A percentile compares a stretch with the other conserved stretches of the same genome.
phyloP scores from a whole-genome alignment of 768 basidiomycete genomes.

The Lactarius pseudohatsudake region DNA sequence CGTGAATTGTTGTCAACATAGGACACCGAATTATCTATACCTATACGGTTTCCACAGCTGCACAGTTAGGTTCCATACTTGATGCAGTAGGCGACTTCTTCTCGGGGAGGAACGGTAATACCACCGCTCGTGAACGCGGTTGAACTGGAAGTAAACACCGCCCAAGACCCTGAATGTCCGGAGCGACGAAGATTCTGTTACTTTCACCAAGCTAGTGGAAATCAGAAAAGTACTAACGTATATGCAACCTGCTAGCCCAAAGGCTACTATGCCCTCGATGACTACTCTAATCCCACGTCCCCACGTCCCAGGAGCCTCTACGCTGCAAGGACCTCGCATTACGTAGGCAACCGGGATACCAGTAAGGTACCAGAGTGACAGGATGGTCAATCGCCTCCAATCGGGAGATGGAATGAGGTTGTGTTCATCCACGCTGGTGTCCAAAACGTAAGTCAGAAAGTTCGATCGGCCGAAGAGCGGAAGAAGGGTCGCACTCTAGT shows the following conservation, averaged over 20 bases:
- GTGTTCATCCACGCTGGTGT: neutral
- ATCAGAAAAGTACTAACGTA: constrained; percentile 7
- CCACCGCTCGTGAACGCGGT: neutral
- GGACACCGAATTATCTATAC: neutral
- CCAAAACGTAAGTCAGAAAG: neutral
- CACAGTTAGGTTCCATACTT: neutral
- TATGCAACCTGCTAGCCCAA: constrained; percentile 12
- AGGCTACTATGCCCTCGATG: constrained; percentile 21
- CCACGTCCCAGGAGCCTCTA: constrained; percentile 18
- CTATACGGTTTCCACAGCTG: constrained; percentile 5
- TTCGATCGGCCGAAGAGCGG: neutral
- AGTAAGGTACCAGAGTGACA: constrained; percentile 17
- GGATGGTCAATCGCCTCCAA: constrained; percentile 8
- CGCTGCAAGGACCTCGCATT: neutral
- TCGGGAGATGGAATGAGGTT: constrained; percentile 6
- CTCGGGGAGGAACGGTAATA: constrained; percentile 4
- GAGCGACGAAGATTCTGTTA: neutral
- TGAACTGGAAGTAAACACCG: constrained; percentile 9
- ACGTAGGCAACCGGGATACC: constrained; percentile 7
- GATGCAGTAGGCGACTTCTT: neutral
- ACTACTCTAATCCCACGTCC: constrained; percentile 15
- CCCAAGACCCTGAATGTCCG: constrained; percentile 12
- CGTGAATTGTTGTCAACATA: neutral
- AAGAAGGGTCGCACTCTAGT: constrained; percentile 1
- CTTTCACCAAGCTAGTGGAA: neutral